Conservation (phyloP, 805 yeast genomes). For the Pichia phayaonensis region DNA sequence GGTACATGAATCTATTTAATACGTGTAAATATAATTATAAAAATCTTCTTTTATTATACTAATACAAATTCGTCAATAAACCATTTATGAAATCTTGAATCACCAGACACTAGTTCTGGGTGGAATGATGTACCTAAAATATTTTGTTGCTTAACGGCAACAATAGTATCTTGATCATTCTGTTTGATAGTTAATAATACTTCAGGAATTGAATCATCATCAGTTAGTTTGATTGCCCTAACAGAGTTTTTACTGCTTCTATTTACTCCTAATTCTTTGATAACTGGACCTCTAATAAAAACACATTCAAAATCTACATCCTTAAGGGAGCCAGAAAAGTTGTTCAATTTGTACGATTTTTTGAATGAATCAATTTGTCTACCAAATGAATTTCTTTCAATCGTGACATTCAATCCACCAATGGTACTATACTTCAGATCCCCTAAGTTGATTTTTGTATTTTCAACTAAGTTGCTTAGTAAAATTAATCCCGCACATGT, state of each 20-base stretch:
- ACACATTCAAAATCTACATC: conserved; percentile 28
- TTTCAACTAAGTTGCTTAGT: conserved; percentile 44
- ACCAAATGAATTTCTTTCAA: conserved; percentile 71
- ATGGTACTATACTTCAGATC: conserved; percentile 36
- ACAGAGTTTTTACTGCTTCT: background rate
- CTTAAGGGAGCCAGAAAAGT: conserved; percentile 16
- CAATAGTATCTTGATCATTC: conserved; percentile 36
- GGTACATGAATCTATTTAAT: background rate
- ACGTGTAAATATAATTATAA: background rate
- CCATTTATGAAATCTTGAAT: conserved; percentile 61
- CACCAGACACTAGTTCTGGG: conserved; percentile 57
- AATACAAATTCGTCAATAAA: conserved; percentile 52
- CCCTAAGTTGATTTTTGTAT: conserved; percentile 38
- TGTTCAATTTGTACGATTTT: conserved; percentile 12
- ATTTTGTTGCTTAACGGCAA: conserved; percentile 66
- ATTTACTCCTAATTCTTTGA: conserved; percentile 19
- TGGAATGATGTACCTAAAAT: conserved; percentile 72
- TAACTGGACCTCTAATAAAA: conserved; percentile 75
- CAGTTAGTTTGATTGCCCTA: background rate
- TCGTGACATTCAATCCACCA: conserved; percentile 58
- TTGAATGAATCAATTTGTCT: conserved; percentile 65
- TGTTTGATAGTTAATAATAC: conserved; percentile 35
- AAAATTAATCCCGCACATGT: conserved; percentile 81
- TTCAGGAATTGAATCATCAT: conserved; percentile 7
- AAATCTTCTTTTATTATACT: background rate